A percentile compares a stretch with the other conserved stretches of the same genome.
Evolutionary conservation across 2,329 filamentous ascomycete species (phyloP).

Genomic region (Mycosphaerella arachidis): DNA sequence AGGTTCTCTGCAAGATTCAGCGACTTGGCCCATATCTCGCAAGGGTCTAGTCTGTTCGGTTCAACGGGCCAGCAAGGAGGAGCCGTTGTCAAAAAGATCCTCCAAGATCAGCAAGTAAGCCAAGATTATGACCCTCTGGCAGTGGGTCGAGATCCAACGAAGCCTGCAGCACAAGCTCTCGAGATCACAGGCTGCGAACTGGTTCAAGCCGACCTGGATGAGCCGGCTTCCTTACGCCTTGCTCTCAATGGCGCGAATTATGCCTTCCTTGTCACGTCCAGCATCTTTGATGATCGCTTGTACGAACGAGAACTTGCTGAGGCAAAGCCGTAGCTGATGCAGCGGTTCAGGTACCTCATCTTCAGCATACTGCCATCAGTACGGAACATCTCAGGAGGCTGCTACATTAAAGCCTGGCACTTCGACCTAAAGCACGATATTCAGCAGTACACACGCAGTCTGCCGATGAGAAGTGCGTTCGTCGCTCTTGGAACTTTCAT

Average conservation of each 20-base stretch:
- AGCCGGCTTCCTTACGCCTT: constrained; percentile 39
- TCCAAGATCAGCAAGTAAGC: background rate
- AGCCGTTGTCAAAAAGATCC: background rate
- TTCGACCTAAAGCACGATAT: constrained; percentile 41
- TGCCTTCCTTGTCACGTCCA: constrained; percentile 35
- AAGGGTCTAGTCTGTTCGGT: background rate
- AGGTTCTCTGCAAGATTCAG: no score
- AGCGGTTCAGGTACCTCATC: constrained; percentile 38
- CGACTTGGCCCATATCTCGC: no score
- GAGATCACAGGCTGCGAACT: background rate
- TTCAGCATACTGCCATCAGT: constrained; percentile 37
- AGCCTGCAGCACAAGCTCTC: background rate
- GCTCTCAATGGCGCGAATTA: constrained; percentile 44
- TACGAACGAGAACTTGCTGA: constrained; percentile 49
- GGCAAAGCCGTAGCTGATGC: constrained; percentile 50
- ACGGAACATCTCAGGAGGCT: constrained; percentile 36
- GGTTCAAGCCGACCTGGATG: constrained; percentile 45
- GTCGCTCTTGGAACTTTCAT: constrained; percentile 20
- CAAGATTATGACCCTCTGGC: background rate
- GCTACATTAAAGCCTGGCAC: constrained; percentile 39
- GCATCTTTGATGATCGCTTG: constrained; percentile 26
- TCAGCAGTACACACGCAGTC: constrained; percentile 38
- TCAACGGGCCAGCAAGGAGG: constrained; percentile 1
- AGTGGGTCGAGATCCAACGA: background rate
- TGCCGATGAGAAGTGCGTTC: constrained; percentile 18